These are phyloP conservation scores for Ceratocystis colombiana DNA, from an alignment of 2,329 filamentous ascomycete genomes.

Conservation along the genomic window DNA sequence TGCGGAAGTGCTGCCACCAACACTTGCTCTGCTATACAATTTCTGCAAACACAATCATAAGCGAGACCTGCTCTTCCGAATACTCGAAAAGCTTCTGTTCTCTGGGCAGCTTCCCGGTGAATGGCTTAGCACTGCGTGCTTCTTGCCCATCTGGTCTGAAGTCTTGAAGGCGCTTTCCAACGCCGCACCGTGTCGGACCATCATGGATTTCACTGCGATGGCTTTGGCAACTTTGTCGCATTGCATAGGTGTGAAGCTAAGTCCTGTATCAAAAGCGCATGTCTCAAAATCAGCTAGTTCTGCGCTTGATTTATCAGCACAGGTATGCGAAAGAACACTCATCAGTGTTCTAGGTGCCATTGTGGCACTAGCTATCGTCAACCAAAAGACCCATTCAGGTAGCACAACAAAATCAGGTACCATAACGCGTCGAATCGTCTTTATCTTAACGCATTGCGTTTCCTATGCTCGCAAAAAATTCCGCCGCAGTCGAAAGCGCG, in stretches of 20 bases:
- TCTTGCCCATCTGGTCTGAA: constrained; percentile 25
- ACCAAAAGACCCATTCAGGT: constrained; percentile 4
- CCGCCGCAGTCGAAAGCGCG: constrained; percentile 19
- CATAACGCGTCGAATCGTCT: constrained; percentile 17
- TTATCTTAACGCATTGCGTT: constrained; percentile 20
- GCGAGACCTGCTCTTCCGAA: constrained; percentile 23
- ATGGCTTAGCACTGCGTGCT: constrained; percentile 25
- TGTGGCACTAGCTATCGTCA: constrained; percentile 17
- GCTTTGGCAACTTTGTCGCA: constrained; percentile 21
- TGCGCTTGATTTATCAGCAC: constrained; percentile 15
- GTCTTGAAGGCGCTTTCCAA: constrained; percentile 17
- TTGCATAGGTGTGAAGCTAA: neutral
- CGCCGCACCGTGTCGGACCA: constrained; percentile 8
- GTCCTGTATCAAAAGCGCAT: neutral
- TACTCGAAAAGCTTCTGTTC: constrained; percentile 20
- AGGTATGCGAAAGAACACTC: constrained; percentile 20
- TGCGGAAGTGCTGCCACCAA: constrained; percentile 5
- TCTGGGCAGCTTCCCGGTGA: constrained; percentile 20
- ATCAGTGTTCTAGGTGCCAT: constrained; percentile 22
- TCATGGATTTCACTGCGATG: constrained; percentile 25
- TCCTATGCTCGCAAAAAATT: constrained; percentile 1
- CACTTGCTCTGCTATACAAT: constrained; percentile 14
- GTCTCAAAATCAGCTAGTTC: neutral
- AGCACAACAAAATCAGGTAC: neutral
- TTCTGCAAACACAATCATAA: constrained; percentile 23